Evolutionary conservation across 2,329 filamentous ascomycete genomes (phyloP).

Genomic region (Colletotrichum liaoningense): DNA sequence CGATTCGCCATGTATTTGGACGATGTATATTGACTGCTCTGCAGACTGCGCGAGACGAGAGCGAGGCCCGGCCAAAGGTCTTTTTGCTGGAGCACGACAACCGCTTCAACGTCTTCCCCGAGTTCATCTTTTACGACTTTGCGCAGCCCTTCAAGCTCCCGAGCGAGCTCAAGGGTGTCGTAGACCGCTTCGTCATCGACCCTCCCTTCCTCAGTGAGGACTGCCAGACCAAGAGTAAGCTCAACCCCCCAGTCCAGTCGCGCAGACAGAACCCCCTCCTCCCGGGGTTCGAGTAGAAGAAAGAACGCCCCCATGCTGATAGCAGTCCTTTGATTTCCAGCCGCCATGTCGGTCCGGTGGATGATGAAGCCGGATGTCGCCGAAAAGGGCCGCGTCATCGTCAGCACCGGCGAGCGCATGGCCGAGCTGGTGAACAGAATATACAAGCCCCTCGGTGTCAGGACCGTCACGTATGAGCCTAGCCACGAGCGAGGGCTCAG

Average conservation of each 20-base stretch:
- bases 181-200: constrained; percentile 79
- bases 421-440: constrained; percentile 71
- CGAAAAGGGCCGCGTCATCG: constrained; percentile 60
- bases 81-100: constrained; percentile 79
- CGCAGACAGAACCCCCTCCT: too few species aligned
- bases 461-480: constrained; percentile 75
- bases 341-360: constrained; percentile 81
- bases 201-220: constrained; percentile 85
- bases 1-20: neutral
- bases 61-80: constrained; percentile 63
- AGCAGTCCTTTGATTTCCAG: constrained; percentile 50
- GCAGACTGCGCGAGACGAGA: constrained; percentile 37
- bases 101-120: constrained; percentile 78
- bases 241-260: neutral
- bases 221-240: constrained; percentile 81
- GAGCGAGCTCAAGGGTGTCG: constrained; percentile 68
- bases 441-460: constrained; percentile 72
- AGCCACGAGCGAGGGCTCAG: constrained; percentile 78
- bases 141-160: constrained; percentile 75
- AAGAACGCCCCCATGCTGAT: neutral
- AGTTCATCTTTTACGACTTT: constrained; percentile 83
- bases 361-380: constrained; percentile 60
- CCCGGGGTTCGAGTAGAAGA: too few species aligned
- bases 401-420: constrained; percentile 86
- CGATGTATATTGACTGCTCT: neutral